These are phyloP conservation scores for Amauroascus niger DNA, from an alignment of 2,329 filamentous ascomycete genomes.

Conservation along the genomic window DNA sequence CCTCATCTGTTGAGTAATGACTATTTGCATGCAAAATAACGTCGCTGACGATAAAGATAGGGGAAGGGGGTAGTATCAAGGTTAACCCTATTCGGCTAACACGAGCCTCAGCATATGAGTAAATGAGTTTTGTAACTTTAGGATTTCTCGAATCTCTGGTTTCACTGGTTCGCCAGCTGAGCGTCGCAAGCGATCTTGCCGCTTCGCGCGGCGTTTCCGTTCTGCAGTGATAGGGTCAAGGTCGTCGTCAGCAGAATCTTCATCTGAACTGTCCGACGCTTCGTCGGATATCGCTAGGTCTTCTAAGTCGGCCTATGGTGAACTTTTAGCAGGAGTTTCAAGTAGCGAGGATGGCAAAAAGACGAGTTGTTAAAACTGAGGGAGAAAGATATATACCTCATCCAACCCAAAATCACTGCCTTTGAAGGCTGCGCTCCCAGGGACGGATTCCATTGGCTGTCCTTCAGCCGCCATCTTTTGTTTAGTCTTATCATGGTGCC, in stretches of 20 bases:
- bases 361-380: slow-evolving; percentile 15
- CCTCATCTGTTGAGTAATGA: not conserved
- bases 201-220: slow-evolving; percentile 63
- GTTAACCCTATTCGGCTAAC: slow-evolving; percentile 49
- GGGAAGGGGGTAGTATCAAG: not conserved
- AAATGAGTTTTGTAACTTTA: slow-evolving; percentile 72
- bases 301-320: slow-evolving; percentile 57
- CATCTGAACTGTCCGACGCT: slow-evolving; percentile 53
- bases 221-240: slow-evolving; percentile 82
- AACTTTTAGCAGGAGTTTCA: not conserved
- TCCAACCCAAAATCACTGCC: slow-evolving; percentile 84
- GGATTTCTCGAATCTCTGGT: slow-evolving; percentile 65
- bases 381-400: slow-evolving; percentile 42
- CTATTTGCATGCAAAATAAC: not conserved
- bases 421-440: slow-evolving; percentile 53
- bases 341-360: not conserved
- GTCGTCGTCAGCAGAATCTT: slow-evolving; percentile 66
- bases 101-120: slow-evolving; percentile 71
- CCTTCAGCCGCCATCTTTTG: slow-evolving; percentile 94
- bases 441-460: slow-evolving; percentile 38
- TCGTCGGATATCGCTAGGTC: slow-evolving; percentile 74
- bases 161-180: slow-evolving; percentile 77
- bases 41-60: not conserved
- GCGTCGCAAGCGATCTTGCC: slow-evolving; percentile 65
- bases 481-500: slow-evolving; percentile 94